phyloP scores from a whole-genome alignment of 2,329 filamentous ascomycete species.

The Zelopaecilomyces penicillatus region DNA sequence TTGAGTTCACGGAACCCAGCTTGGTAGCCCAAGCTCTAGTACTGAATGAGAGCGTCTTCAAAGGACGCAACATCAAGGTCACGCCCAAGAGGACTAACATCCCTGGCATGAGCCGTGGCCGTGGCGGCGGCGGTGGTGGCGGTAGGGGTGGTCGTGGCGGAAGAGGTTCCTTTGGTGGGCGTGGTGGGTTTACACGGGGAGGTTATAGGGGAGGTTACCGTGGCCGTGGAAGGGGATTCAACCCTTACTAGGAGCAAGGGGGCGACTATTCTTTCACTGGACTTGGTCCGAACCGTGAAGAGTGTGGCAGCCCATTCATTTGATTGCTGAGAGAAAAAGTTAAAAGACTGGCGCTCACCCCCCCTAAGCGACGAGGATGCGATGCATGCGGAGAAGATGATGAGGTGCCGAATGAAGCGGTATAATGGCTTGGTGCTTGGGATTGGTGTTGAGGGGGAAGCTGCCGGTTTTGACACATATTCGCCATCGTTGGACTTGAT shows the following conservation, averaged over 20 bases:
- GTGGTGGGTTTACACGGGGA: conserved; percentile 46
- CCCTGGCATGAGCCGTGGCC: conserved; percentile 82
- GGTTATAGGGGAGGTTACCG: conserved; percentile 62
- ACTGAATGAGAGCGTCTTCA: conserved; percentile 92
- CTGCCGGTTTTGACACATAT: too few species aligned
- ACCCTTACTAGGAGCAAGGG: conserved; percentile 51
- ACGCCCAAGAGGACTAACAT: conserved; percentile 91
- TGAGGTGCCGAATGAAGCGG: too few species aligned
- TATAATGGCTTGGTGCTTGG: too few species aligned
- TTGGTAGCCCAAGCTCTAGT: conserved; percentile 89
- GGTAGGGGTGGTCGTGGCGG: conserved; percentile 24
- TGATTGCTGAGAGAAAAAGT: too few species aligned
- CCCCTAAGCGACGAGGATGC: too few species aligned
- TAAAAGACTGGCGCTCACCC: too few species aligned
- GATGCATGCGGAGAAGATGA: too few species aligned
- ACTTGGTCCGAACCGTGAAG: conserved; percentile 11
- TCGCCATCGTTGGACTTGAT: too few species aligned
- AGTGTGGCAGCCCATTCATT: too few species aligned
- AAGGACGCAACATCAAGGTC: conserved; percentile 92
- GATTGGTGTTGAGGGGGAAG: too few species aligned
- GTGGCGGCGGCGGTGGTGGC: conserved; percentile 50
- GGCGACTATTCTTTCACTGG: conserved; percentile 14
- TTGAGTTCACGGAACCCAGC: conserved; percentile 92
- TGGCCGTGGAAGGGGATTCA: conserved; percentile 55
- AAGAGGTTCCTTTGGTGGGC: conserved; percentile 39